Conservation (phyloP, 2,329 filamentous ascomycete species). For the Aspergillus ruber region DNA sequence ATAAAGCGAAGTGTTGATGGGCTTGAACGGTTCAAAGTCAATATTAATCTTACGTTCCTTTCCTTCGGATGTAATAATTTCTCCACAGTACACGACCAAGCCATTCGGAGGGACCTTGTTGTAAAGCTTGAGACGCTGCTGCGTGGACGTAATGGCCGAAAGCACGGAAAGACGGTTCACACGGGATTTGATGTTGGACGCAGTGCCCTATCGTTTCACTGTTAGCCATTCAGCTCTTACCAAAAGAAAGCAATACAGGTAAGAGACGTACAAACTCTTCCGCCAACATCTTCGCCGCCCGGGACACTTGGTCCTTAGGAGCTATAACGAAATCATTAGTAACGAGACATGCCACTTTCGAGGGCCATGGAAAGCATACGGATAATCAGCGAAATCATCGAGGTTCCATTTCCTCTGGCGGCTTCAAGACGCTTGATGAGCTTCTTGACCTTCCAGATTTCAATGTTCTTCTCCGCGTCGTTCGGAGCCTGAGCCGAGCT, state of each 20-base stretch:
- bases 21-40: constrained; percentile 99
- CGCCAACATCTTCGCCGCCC: constrained; percentile 98
- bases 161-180: constrained; percentile 98
- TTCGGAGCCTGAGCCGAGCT: constrained; percentile 73
- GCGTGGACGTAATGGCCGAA: constrained; percentile 96
- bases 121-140: constrained; percentile 98
- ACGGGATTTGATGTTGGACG: constrained; percentile 98
- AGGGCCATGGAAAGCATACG: constrained; percentile 54
- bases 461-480: constrained; percentile 96
- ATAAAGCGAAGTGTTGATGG: constrained; percentile 98
- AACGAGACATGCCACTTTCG: background rate
- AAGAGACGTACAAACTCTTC: constrained; percentile 82
- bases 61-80: constrained; percentile 98
- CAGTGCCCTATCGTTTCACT: constrained; percentile 63
- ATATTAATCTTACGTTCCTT: constrained; percentile 99
- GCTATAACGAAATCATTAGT: constrained; percentile 47
- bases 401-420: constrained; percentile 95
- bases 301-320: constrained; percentile 95
- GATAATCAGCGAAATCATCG: constrained; percentile 99
- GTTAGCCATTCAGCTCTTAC: constrained; percentile 5
- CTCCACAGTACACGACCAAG: constrained; percentile 97
- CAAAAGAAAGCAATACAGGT: background rate
- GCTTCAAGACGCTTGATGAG: constrained; percentile 97
- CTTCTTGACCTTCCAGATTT: constrained; percentile 95
- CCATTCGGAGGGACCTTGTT: constrained; percentile 98